These are phyloP conservation scores for Cladophialophora immunda DNA, from an alignment of 2,329 filamentous ascomycete species.

Conservation along the genomic window DNA sequence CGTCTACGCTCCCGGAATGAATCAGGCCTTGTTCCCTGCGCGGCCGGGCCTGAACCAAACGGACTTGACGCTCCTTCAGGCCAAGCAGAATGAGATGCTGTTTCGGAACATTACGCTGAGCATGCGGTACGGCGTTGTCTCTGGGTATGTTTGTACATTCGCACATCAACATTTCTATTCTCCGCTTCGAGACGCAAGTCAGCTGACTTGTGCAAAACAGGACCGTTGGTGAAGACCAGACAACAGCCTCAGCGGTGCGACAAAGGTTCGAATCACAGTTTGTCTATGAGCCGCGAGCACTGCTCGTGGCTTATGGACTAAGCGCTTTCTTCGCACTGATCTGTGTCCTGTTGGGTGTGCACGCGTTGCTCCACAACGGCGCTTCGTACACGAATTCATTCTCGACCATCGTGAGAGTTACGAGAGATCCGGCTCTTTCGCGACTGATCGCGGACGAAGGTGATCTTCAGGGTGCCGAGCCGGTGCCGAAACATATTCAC, in stretches of 20 bases:
- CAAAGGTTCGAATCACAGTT: constrained; percentile 22
- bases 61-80: constrained; percentile 13
- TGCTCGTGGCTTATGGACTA: constrained; percentile 30
- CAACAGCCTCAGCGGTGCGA: constrained; percentile 3
- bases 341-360: constrained; percentile 26
- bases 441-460: constrained; percentile 30
- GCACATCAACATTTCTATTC: too few species aligned
- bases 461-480: constrained; percentile 30
- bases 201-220: background rate
- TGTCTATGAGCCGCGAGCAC: constrained; percentile 29
- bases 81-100: constrained; percentile 22
- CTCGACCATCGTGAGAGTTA: constrained; percentile 32
- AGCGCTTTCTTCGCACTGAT: constrained; percentile 20
- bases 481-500: constrained; percentile 23
- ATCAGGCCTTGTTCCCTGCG: constrained; percentile 23
- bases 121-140: constrained; percentile 24
- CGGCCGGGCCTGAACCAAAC: constrained; percentile 15
- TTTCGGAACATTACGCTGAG: constrained; percentile 34
- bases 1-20: constrained; percentile 25
- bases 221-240: constrained; percentile 1
- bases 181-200: background rate
- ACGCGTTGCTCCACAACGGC: constrained; percentile 30
- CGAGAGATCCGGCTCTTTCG: constrained; percentile 27
- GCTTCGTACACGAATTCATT: constrained; percentile 31
- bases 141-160: constrained; percentile 24